Percentiles rank a stretch among this genome's conserved stretches.
Conservation (phyloP, 2,329 filamentous ascomycete species). For the Xylariaceae sp. region DNA sequence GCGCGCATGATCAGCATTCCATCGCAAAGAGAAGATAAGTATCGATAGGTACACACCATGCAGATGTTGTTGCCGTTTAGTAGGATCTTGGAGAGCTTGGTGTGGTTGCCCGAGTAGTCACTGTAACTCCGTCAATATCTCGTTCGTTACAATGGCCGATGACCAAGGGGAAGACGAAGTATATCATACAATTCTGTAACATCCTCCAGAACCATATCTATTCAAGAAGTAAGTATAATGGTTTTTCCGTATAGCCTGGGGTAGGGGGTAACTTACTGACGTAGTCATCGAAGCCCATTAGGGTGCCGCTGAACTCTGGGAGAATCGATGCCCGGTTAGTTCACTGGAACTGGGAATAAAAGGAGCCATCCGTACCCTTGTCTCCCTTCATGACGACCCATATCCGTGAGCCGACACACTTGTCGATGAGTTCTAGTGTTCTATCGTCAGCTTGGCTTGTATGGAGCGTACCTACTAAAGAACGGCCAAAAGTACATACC, state of each 20-base stretch:
- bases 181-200: constrained; percentile 80
- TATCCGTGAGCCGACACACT: constrained; percentile 94
- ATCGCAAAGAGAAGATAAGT: background rate
- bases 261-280: constrained; percentile 72
- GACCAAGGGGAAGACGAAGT: background rate
- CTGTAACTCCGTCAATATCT: constrained; percentile 43
- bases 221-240: constrained; percentile 3
- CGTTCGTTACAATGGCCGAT: background rate
- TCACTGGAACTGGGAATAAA: background rate
- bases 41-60: constrained; percentile 64
- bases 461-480: background rate
- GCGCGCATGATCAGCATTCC: constrained; percentile 5
- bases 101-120: constrained; percentile 83
- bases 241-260: background rate
- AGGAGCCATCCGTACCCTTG: constrained; percentile 61
- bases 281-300: constrained; percentile 97
- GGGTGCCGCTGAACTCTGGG: constrained; percentile 87
- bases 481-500: constrained; percentile 41
- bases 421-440: constrained; percentile 88
- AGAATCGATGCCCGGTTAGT: background rate
- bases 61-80: constrained; percentile 98
- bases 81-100: constrained; percentile 87
- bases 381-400: constrained; percentile 99
- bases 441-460: constrained; percentile 6
- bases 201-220: constrained; percentile 97